Base-by-base conservation (phyloP, 352 stramenopile species). In the Phytophthora lateralis region DNA sequence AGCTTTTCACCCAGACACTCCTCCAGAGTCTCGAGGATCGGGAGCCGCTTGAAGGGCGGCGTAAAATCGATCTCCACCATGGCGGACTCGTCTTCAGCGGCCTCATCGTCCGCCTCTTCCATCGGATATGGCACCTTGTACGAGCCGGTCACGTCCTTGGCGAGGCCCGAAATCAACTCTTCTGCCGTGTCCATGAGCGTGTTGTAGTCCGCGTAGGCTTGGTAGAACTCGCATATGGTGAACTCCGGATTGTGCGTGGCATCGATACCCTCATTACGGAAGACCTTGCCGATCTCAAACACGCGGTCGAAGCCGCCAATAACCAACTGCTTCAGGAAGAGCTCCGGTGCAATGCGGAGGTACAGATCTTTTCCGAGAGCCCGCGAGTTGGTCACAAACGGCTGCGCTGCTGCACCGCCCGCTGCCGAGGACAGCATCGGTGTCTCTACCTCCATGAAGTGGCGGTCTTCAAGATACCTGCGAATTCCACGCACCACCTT, bases 171-270 rank as follows among this genome's bases (percentile, higher is more conserved):
- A 26, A 99, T 79, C 85, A 99, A 95, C 49, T 98, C 92, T 76
- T 99, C 97, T 6, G 97, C 98, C 76, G 98, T 98, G 44, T 93
- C 80, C 96, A 99, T 99, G 27, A 99, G 80, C 61, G 98, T 94
- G 66, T 99, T 78, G 85, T 99, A 99, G 75, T 99, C 98, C 6
- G 97, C 97, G 70, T 99, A 99, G 7, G 98, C 97, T 78, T 96
- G 80, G 75, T 99, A 99, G 68, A 99, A 99, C 82, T 99, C 97
- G 71, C 97, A 98, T 5, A 98, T 99, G 5, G 97, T 99, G 75
- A 99, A 99, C 80, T 99, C 97, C 7, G 97, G 97, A 71, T 99
- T 99, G 86, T 99, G 97, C 6, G 97, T 99, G 51, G 98, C 80
- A 71, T 99, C 97, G 60, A 99, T 84, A 49, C 85, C 85, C 85